Percentiles rank a stretch among this genome's conserved stretches.
These are phyloP conservation scores for Zygotorulaspora florentina DNA, from an alignment of 805 yeast species.

Conservation along the genomic window DNA sequence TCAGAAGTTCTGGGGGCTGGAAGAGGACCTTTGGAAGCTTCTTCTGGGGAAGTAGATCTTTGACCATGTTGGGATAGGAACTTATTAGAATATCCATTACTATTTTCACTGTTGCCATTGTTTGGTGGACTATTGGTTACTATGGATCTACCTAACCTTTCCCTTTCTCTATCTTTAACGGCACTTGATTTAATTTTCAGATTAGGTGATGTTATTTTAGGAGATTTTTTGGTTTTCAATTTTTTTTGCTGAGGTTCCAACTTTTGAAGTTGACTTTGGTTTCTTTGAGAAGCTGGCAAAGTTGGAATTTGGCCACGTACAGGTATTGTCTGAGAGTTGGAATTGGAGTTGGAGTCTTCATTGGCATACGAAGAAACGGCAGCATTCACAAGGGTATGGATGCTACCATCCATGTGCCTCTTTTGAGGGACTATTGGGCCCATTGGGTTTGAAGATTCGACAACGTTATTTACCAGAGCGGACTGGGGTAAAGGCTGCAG, in stretches of 20 bases:
- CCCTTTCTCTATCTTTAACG: slow-evolving; percentile 11
- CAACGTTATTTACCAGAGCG: slow-evolving; percentile 3
- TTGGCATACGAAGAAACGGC: slow-evolving; percentile 15
- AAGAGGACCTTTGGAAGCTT: too few species aligned
- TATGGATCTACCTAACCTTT: neutral
- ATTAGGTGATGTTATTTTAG: slow-evolving; percentile 9
- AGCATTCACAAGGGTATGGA: slow-evolving; percentile 31
- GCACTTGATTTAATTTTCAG: slow-evolving; percentile 11
- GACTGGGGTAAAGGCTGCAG: slow-evolving; percentile 8
- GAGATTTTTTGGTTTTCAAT: slow-evolving; percentile 12
- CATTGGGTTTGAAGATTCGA: slow-evolving; percentile 2
- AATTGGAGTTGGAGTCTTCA: neutral
- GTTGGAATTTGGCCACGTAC: slow-evolving; percentile 8
- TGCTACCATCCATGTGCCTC: slow-evolving; percentile 30
- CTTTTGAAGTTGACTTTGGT: neutral
- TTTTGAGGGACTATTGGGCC: slow-evolving; percentile 25
- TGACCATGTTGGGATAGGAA: too few species aligned
- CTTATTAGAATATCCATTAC: neutral
- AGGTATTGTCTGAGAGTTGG: neutral
- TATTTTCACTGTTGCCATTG: neutral
- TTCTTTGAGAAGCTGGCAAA: slow-evolving; percentile 9
- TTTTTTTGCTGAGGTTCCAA: slow-evolving; percentile 23
- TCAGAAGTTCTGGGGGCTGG: too few species aligned
- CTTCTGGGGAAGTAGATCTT: too few species aligned
- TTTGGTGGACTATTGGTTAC: neutral